Conservation (phyloP, 2,329 filamentous ascomycete species). For the Penicillium olsonii region DNA sequence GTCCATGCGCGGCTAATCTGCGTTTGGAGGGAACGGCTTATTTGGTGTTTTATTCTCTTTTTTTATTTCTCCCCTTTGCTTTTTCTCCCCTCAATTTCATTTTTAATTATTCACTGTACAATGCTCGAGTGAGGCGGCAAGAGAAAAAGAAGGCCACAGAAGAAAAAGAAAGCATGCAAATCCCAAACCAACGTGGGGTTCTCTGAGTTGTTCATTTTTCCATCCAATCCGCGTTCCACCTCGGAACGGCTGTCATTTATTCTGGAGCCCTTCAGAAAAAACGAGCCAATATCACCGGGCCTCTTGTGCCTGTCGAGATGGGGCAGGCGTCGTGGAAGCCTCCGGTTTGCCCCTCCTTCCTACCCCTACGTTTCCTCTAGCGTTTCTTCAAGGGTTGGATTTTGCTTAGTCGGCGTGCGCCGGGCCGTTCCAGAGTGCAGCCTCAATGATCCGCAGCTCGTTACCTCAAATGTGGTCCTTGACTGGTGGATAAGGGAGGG, state of each 20-base stretch:
- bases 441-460: slow-evolving; percentile 46
- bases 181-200: slow-evolving; percentile 21
- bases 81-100: too few relatives aligned
- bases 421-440: slow-evolving; percentile 50
- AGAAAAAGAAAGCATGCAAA: slow-evolving; percentile 5
- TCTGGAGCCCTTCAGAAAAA: slow-evolving; percentile 25
- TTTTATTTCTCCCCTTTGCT: slow-evolving; percentile 12
- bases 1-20: slow-evolving; percentile 15
- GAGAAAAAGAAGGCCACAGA: background rate
- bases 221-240: slow-evolving; percentile 24
- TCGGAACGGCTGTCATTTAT: slow-evolving; percentile 18
- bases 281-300: slow-evolving; percentile 17
- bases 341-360: slow-evolving; percentile 11
- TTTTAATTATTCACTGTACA: background rate
- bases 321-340: slow-evolving; percentile 7
- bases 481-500: slow-evolving; percentile 36
- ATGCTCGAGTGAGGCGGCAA: slow-evolving; percentile 4
- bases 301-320: slow-evolving; percentile 7
- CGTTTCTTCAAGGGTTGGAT: slow-evolving; percentile 38
- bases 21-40: slow-evolving; percentile 1
- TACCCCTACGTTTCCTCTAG: slow-evolving; percentile 27
- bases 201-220: slow-evolving; percentile 32
- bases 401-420: slow-evolving; percentile 43
- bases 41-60: slow-evolving; percentile 12
- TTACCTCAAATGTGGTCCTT: slow-evolving; percentile 30